Percentiles rank a stretch among this genome's conserved stretches.
phyloP scores from a whole-genome alignment of 768 basidiomycete species.

The Pleurotus salmoneostramineus region DNA sequence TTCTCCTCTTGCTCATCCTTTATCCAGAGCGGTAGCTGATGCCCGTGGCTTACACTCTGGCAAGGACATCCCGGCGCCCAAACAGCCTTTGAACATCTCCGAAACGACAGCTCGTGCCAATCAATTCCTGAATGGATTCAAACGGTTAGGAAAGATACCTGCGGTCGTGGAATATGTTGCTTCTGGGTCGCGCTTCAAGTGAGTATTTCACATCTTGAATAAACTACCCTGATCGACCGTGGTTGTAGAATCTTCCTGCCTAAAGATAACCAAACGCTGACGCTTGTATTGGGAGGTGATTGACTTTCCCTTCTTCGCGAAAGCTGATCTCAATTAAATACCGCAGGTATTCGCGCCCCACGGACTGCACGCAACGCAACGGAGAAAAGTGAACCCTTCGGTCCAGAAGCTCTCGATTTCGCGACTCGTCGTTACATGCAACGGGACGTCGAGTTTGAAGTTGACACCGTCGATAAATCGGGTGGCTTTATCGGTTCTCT shows the following conservation, averaged over 20 bases:
- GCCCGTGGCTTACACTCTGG: constrained; percentile 86
- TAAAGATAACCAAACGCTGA: constrained; percentile 91
- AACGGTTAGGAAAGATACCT: constrained; percentile 77
- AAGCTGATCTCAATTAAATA: background rate
- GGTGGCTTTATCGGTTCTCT: constrained; percentile 94
- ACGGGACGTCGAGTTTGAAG: constrained; percentile 90
- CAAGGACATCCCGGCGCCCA: constrained; percentile 79
- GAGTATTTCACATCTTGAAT: constrained; percentile 14
- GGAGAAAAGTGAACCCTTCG: constrained; percentile 90
- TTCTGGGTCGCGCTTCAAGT: constrained; percentile 96
- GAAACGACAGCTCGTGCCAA: constrained; percentile 78
- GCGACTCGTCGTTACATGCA: constrained; percentile 83
- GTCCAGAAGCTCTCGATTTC: constrained; percentile 78
- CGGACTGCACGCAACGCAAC: constrained; percentile 74
- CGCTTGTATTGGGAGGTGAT: constrained; percentile 83
- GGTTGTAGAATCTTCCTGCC: constrained; percentile 67
- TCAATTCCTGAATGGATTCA: constrained; percentile 89
- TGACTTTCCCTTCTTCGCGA: background rate
- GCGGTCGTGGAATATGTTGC: constrained; percentile 93
- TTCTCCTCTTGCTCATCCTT: constrained; percentile 10
- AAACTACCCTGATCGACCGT: background rate
- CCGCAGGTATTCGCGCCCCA: constrained; percentile 71
- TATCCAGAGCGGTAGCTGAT: constrained; percentile 68
- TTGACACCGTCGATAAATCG: constrained; percentile 87
- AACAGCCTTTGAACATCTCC: constrained; percentile 85